Evolutionary conservation across 805 yeast species (phyloP).

Genomic region (Phaffomyces opuntiae): DNA sequence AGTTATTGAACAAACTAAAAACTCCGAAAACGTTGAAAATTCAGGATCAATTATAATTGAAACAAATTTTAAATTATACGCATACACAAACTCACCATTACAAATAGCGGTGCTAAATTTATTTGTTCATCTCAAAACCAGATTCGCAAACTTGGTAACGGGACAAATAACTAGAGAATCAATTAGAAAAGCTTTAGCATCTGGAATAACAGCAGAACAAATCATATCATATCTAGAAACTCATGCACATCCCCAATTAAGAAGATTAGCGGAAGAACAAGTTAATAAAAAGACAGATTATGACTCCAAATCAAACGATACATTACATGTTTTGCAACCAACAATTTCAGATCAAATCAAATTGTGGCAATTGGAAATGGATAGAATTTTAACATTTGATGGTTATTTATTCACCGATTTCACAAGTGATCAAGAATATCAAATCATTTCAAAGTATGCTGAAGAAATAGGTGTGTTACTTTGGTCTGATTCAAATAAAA

Average conservation of each 20-base stretch:
- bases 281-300: conserved; percentile 62
- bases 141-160: conserved; percentile 88
- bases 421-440: conserved; percentile 68
- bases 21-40: conserved; percentile 21
- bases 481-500: conserved; percentile 73
- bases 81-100: conserved; percentile 88
- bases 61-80: conserved; percentile 88
- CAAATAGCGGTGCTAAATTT: conserved; percentile 89
- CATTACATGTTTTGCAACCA: conserved; percentile 72
- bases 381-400: conserved; percentile 77
- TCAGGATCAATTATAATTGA: conserved; percentile 80
- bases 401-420: conserved; percentile 90
- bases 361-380: conserved; percentile 94
- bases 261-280: conserved; percentile 61
- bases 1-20: conserved; percentile 38
- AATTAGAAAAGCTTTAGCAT: conserved; percentile 70
- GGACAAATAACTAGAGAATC: conserved; percentile 93
- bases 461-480: conserved; percentile 83
- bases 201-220: conserved; percentile 94
- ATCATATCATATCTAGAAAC: conserved; percentile 81
- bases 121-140: conserved; percentile 76
- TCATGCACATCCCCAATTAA: conserved; percentile 93
- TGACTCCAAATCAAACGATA: conserved; percentile 38
- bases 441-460: conserved; percentile 66
- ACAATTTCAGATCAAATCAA: conserved; percentile 95